A percentile compares a stretch with the other conserved stretches of the same genome.
Evolutionary conservation across 2,329 filamentous ascomycete species (phyloP).

Genomic region (Cladosporium sp.): DNA sequence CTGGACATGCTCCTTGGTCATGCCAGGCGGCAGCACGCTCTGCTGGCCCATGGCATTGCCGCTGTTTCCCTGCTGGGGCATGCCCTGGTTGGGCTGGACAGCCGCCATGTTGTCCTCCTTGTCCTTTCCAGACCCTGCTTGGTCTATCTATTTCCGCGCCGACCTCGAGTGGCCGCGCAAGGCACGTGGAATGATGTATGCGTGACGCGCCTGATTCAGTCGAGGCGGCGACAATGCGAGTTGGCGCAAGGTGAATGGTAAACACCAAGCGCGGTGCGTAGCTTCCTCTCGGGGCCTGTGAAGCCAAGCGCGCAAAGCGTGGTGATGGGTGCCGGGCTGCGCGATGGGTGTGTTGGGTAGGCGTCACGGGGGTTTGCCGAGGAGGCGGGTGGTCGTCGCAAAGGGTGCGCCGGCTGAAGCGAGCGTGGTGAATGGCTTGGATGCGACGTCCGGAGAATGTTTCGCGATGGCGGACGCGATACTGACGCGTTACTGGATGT

Average conservation of each 20-base stretch:
- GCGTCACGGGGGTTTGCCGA: constrained; percentile 8
- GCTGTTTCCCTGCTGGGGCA: constrained; percentile 34
- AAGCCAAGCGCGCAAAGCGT: constrained; percentile 11
- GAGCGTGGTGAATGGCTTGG: constrained; percentile 1
- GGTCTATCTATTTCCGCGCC: constrained; percentile 1
- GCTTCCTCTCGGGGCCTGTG: neutral
- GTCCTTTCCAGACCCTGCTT: neutral
- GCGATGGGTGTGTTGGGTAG: constrained; percentile 5
- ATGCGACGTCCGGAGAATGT: constrained; percentile 9
- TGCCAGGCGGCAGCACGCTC: constrained; percentile 53
- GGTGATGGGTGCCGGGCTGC: constrained; percentile 3
- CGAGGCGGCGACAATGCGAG: neutral
- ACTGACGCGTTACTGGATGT: constrained; percentile 7
- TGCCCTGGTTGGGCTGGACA: constrained; percentile 17
- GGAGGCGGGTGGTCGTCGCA: neutral
- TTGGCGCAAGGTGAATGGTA: constrained; percentile 1
- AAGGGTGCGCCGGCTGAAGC: neutral
- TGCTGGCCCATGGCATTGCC: constrained; percentile 27
- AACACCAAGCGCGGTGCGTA: neutral
- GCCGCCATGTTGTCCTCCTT: constrained; percentile 13
- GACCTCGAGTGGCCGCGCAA: constrained; percentile 1
- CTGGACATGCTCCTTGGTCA: constrained; percentile 73
- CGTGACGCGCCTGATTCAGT: constrained; percentile 5
- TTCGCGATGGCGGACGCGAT: constrained; percentile 11
- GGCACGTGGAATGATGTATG: neutral